phyloP scores from a whole-genome alignment of 2,329 filamentous ascomycete genomes.

The Lasiodiplodia citricola region DNA sequence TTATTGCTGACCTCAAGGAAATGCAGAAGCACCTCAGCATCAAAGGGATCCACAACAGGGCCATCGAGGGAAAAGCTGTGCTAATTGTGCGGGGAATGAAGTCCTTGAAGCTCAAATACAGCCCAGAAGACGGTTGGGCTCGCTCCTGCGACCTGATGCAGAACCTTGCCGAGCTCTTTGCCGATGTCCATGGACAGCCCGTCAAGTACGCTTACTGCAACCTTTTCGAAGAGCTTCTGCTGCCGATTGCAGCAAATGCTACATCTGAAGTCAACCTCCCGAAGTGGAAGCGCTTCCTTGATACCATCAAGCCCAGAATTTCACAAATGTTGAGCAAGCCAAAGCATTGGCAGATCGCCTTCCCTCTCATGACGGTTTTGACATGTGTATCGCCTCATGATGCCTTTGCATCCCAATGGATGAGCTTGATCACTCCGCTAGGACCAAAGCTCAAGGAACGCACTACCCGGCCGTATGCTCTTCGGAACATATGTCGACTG shows the following conservation, averaged over 20 bases:
- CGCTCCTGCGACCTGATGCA: constrained; percentile 89
- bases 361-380: constrained; percentile 84
- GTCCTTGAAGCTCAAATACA: constrained; percentile 77
- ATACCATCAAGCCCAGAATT: constrained; percentile 77
- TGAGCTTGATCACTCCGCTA: constrained; percentile 76
- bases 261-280: constrained; percentile 77
- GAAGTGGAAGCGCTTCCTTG: constrained; percentile 86
- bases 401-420: constrained; percentile 83
- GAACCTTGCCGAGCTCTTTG: constrained; percentile 80
- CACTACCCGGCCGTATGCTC: constrained; percentile 74
- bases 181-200: constrained; percentile 81
- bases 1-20: constrained; percentile 78
- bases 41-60: constrained; percentile 70
- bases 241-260: constrained; percentile 84
- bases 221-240: constrained; percentile 81
- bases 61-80: constrained; percentile 81
- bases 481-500: constrained; percentile 88
- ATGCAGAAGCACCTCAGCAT: constrained; percentile 76
- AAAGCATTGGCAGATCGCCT: constrained; percentile 87
- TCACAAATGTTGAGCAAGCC: constrained; percentile 88
- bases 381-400: constrained; percentile 88
- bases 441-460: constrained; percentile 87
- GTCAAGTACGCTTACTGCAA: constrained; percentile 96
- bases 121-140: constrained; percentile 77
- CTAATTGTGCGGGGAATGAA: constrained; percentile 91